Evolutionary conservation across 2,329 filamentous ascomycete genomes (phyloP).

Genomic region (Penicillium sp.): DNA sequence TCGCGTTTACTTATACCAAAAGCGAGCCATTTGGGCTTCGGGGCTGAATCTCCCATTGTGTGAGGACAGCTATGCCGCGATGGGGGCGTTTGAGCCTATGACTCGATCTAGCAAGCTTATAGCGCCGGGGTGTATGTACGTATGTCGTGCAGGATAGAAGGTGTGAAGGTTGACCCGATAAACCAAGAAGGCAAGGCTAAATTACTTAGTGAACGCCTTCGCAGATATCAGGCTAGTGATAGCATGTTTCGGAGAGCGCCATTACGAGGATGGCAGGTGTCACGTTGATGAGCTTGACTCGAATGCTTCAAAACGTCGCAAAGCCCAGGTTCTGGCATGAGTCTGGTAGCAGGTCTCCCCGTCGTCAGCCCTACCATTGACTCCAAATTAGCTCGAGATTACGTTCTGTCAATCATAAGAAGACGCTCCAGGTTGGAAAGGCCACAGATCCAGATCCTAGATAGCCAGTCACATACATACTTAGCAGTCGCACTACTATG

Average conservation of each 20-base stretch:
- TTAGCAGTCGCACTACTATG: no score
- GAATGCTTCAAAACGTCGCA: background rate
- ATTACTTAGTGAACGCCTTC: background rate
- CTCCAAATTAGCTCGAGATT: background rate
- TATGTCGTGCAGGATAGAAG: slow-evolving; percentile 4
- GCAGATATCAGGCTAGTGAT: background rate
- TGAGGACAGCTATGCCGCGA: background rate
- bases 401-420: background rate
- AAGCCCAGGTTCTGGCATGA: background rate
- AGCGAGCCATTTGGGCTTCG: slow-evolving; percentile 8
- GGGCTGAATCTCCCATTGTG: slow-evolving; percentile 10
- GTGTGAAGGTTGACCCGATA: slow-evolving; percentile 1
- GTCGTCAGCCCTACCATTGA: background rate
- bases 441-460: background rate
- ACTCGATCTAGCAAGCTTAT: slow-evolving; percentile 6
- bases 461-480: background rate
- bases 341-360: background rate
- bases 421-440: background rate
- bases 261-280: slow-evolving; percentile 3
- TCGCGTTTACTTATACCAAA: slow-evolving; percentile 8
- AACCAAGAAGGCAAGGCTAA: no score
- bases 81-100: slow-evolving; percentile 3
- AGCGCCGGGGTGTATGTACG: slow-evolving; percentile 1
- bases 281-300: slow-evolving; percentile 14
- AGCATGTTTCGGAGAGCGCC: background rate